A percentile compares a stretch with the other conserved stretches of the same genome.
These are phyloP conservation scores for Backusella macrospora DNA, from an alignment of 192 early-diverging fungal species.

Conservation along the genomic window DNA sequence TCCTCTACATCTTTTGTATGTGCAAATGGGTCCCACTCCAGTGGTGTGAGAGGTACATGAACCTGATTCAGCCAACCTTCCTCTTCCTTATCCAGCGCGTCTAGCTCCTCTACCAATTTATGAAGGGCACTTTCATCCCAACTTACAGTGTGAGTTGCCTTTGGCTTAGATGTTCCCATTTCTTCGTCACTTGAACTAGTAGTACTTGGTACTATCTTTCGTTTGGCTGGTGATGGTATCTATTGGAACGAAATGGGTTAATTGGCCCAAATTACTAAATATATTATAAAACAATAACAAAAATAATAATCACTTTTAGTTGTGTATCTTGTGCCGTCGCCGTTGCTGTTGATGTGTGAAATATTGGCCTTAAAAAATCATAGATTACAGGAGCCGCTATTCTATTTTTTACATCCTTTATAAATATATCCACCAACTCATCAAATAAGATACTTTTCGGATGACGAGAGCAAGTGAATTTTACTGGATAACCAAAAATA, in stretches of 20 bases:
- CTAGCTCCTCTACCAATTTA: background rate
- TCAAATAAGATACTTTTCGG: constrained; percentile 46
- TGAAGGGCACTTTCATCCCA: background rate
- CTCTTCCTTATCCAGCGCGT: background rate
- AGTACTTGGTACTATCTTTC: background rate
- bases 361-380: constrained; percentile 44
- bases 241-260: constrained; percentile 13
- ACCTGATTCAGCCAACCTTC: background rate
- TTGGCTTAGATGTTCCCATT: background rate
- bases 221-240: constrained; percentile 7
- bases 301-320: constrained; percentile 4
- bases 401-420: constrained; percentile 56
- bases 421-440: constrained; percentile 55
- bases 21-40: constrained; percentile 38
- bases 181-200: background rate
- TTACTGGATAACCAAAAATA: constrained; percentile 46
- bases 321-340: constrained; percentile 2
- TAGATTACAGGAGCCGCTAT: constrained; percentile 53
- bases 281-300: background rate
- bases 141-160: background rate
- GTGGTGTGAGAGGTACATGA: background rate
- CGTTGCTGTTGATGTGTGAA: background rate
- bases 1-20: constrained; percentile 47
- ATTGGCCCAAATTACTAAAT: background rate
- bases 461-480: constrained; percentile 23